Base-by-base conservation (phyloP, 441 rosid genomes). In the Pelargonium cotyledonis region DNA sequence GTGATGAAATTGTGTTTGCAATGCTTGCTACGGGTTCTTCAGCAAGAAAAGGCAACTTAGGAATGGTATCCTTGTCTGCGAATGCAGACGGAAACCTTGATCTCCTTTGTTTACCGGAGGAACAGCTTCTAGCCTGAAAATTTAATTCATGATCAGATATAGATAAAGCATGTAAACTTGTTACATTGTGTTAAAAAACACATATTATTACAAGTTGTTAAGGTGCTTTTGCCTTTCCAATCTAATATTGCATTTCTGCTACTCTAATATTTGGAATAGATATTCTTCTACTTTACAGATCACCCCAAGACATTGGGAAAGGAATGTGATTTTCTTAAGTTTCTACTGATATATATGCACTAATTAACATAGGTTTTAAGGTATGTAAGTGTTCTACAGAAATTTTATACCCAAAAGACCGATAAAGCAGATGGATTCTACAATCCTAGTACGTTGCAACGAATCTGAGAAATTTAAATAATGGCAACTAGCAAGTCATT, bases 71-170 rank as follows among this genome's bases (percentile, higher is more conserved):
- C 79, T 86, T 93, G 71, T 85, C 95, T 72, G 80, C 16, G 15
- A 87, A 47, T 4, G 91, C 81, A 29, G 89, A 84, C 21, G 91
- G 95, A 77, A 89, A 86, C 68, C 89, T 84, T 46, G 88, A 76
- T 81, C 88, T 85, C 76, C 97, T 86, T 69, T 90, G 96, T 83
- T 83, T 95, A 3, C 95, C 96, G 0, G 95, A 88, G 69, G 99
- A 90, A 73, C 84, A 81, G 75, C 96, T 95, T 85, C 96, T 86
- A 26, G 76, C 75, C 97, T 94, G 88, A 72, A 83, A 82, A 55
- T 63, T n/a, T 29, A 66, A 70, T 60, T 55, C 31, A 38, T 66
- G 57, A 41, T 41, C 19, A 40, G 21, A 46, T 14, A 73, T 16
- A 66, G 63, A 68, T 46, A 14, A 65, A 41, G 5, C 62, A 10